phyloP scores from a whole-genome alignment of 352 stramenopile species.

The Globisporangium apiculatum region DNA sequence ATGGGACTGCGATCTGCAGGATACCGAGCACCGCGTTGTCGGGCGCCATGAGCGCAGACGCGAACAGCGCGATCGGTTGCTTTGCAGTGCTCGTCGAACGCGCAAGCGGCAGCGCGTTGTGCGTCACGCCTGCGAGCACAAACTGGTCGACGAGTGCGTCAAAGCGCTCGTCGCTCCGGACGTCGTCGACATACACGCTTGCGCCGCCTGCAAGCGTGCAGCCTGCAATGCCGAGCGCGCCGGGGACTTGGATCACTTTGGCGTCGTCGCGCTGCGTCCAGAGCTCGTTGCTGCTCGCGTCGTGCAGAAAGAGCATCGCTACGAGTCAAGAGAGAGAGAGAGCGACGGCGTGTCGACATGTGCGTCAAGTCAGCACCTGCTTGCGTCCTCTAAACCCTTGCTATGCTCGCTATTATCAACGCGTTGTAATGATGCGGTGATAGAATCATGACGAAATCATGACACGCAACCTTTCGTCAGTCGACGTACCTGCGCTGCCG shows the following conservation, averaged over 20 bases:
- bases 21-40: slow-evolving; percentile 49
- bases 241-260: slow-evolving; percentile 40
- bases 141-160: slow-evolving; percentile 65
- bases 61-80: slow-evolving; percentile 29
- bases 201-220: slow-evolving; percentile 29
- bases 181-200: slow-evolving; percentile 31
- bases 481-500: slow-evolving; percentile 23
- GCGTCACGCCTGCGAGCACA: slow-evolving; percentile 18
- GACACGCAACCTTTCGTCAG: neutral
- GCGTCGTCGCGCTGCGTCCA: slow-evolving; percentile 52
- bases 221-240: slow-evolving; percentile 49
- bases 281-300: slow-evolving; percentile 52
- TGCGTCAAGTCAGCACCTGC: no score
- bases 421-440: no score
- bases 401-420: no score
- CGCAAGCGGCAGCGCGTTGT: slow-evolving; percentile 1
- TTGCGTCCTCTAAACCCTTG: no score
- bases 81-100: slow-evolving; percentile 3
- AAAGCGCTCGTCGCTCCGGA: slow-evolving; percentile 37
- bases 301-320: slow-evolving; percentile 55
- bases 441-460: neutral
- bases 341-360: no score
- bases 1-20: slow-evolving; percentile 38
- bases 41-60: slow-evolving; percentile 25
- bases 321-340: neutral